These are phyloP conservation scores for Priceomyces castillae DNA, from an alignment of 805 yeast species.

Conservation along the genomic window DNA sequence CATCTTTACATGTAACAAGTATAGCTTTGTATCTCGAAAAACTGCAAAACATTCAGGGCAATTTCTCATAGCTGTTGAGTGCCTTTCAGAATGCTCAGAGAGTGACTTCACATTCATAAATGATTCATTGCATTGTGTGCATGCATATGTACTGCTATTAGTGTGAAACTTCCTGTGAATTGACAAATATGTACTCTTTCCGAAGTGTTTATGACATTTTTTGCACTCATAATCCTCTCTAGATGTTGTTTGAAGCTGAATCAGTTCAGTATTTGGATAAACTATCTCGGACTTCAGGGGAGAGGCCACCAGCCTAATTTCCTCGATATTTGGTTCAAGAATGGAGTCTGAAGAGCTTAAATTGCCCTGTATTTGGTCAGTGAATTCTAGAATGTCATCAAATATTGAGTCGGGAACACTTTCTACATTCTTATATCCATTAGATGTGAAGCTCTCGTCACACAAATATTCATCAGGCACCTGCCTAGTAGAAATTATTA, in stretches of 20 bases:
- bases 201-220: slow-evolving; percentile 1
- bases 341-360: slow-evolving; percentile 1
- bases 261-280: not conserved
- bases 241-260: not conserved
- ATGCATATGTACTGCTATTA: slow-evolving; percentile 1
- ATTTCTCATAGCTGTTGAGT: not conserved
- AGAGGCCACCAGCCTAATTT: not conserved
- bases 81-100: slow-evolving; percentile 7
- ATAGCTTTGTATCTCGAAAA: slow-evolving; percentile 5
- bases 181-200: slow-evolving; percentile 5
- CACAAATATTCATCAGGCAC: too few species aligned
- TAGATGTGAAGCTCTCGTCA: not conserved
- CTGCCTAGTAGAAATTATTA: too few species aligned
- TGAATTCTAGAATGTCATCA: not conserved
- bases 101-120: not conserved
- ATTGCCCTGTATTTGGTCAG: not conserved
- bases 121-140: slow-evolving; percentile 5
- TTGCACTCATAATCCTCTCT: not conserved
- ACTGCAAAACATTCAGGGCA: slow-evolving; percentile 7
- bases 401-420: slow-evolving; percentile 1
- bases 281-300: not conserved
- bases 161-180: slow-evolving; percentile 9
- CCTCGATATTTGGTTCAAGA: not conserved
- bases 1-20: slow-evolving; percentile 7
- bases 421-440: not conserved